Evolutionary conservation across 495 filamentous ascomycete genomes (phyloP).

Genomic region (Xylaria nigripes): DNA sequence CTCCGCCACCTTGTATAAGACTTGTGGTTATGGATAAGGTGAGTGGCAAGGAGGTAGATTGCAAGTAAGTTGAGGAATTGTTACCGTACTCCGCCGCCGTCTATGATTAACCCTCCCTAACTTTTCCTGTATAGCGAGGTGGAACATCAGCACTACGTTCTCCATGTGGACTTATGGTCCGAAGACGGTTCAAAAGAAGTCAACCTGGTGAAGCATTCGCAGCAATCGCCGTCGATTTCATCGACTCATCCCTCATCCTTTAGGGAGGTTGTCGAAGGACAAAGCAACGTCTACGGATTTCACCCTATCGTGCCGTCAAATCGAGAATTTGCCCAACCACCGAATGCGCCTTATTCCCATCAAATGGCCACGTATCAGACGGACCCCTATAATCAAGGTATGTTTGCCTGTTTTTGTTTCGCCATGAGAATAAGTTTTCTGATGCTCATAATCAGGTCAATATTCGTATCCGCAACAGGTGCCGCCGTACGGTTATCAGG

Average conservation of each 20-base stretch:
- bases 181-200: conserved; percentile 79
- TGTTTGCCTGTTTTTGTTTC: conserved; percentile 22
- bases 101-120: neutral
- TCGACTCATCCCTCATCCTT: conserved; percentile 73
- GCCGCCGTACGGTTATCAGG: conserved; percentile 24
- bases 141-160: conserved; percentile 83
- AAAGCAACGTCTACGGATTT: conserved; percentile 22
- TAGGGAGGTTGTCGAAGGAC: conserved; percentile 39
- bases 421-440: conserved; percentile 6
- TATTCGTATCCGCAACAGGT: conserved; percentile 34
- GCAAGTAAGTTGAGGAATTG: conserved; percentile 55
- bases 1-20: conserved; percentile 85
- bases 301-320: conserved; percentile 29
- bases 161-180: conserved; percentile 90
- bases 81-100: conserved; percentile 39
- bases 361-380: conserved; percentile 31
- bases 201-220: conserved; percentile 84
- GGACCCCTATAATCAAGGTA: conserved; percentile 32
- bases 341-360: conserved; percentile 26
- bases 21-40: conserved; percentile 70
- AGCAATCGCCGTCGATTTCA: conserved; percentile 82
- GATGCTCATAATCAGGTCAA: conserved; percentile 21
- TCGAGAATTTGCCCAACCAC: conserved; percentile 32
- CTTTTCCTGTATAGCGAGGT: conserved; percentile 35
- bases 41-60: conserved; percentile 81